Base-by-base conservation (phyloP, 306 rosid genomes). In the Amphicarpaea edgeworthii region DNA sequence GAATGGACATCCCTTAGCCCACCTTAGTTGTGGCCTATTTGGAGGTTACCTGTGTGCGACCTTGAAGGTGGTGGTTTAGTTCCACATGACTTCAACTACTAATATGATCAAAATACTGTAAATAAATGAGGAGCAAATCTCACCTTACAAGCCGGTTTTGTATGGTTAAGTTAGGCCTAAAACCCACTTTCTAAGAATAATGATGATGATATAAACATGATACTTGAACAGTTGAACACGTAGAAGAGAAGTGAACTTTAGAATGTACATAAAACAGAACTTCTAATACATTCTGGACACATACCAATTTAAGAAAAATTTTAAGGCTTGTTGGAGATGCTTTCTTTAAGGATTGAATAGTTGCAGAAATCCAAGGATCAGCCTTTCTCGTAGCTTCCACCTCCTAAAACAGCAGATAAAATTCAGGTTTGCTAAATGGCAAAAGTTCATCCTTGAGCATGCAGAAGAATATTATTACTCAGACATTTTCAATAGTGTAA, bases 301-400 rank as follows among this genome's bases (percentile, higher is more conserved):
- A 3, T 87, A 95, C 98, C 87, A 90, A 85, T 93, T 91, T 86
- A 55, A 93, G 83, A 50, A 87, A 85, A 61, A 93, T 81, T 90
- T 93, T 93, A 77, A 91, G 92, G 78, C 96, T 85, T 69, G 84
- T 91, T 8, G 98, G 98, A 41, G 98, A 91, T 85, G 97, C 92
- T 77, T 80, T 86, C 85, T 83, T 89, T 55, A 93, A 68, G 69
- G 93, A 80, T 68, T 76, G 87, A 82, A 93, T 84, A 72, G 93
- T 90, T 42, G 84, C 54, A 28, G 86, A 68, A 73, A 89, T 77
- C 98, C 97, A 95, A 51, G 46, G 78, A 82, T 87, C 90, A 6
- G 51, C 78, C 72, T 40, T 84, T 26, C 77, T 72, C 59, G 12
- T 64, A 12, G 87, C 86, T 83, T 89, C 97, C 54, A 59, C 77